Conservation (phyloP, 306 rosid species). For the Vigna nakashimae region DNA sequence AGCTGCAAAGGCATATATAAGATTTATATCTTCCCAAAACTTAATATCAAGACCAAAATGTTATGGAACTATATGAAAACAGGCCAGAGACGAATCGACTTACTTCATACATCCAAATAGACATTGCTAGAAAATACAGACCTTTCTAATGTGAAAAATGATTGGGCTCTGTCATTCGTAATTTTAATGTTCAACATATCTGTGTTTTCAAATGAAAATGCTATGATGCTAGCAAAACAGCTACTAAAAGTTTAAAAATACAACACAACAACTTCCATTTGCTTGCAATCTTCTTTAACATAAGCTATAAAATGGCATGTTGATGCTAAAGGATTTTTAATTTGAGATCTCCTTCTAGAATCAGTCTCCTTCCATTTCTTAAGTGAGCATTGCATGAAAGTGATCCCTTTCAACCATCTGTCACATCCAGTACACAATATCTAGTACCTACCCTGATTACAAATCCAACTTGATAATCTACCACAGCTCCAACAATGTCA, state of each 20-base stretch:
- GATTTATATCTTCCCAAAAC: slow-evolving; percentile 8
- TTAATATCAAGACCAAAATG: slow-evolving; percentile 21
- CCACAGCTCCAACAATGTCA: slow-evolving; percentile 35
- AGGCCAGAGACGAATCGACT: background rate
- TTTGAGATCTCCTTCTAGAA: slow-evolving; percentile 26
- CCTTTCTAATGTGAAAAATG: slow-evolving; percentile 23
- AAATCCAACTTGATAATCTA: slow-evolving; percentile 6
- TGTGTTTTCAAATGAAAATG: slow-evolving; percentile 17
- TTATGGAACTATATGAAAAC: slow-evolving; percentile 2
- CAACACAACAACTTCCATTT: background rate
- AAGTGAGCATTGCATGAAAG: background rate
- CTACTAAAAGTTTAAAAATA: background rate
- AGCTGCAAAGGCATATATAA: slow-evolving; percentile 15
- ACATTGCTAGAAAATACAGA: background rate
- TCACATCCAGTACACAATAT: slow-evolving; percentile 6
- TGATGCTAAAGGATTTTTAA: slow-evolving; percentile 29
- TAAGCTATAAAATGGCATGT: slow-evolving; percentile 9
- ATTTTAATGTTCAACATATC: slow-evolving; percentile 1
- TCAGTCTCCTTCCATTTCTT: slow-evolving; percentile 22
- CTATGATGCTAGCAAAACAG: slow-evolving; percentile 17
- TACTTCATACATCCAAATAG: background rate
- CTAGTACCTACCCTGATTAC: background rate
- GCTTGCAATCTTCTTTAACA: slow-evolving; percentile 22
- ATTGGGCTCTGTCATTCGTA: slow-evolving; percentile 5
- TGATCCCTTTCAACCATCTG: slow-evolving; percentile 1